phyloP scores from a whole-genome alignment of 2,329 filamentous ascomycete genomes.

The Aspergillus carbonarius region DNA sequence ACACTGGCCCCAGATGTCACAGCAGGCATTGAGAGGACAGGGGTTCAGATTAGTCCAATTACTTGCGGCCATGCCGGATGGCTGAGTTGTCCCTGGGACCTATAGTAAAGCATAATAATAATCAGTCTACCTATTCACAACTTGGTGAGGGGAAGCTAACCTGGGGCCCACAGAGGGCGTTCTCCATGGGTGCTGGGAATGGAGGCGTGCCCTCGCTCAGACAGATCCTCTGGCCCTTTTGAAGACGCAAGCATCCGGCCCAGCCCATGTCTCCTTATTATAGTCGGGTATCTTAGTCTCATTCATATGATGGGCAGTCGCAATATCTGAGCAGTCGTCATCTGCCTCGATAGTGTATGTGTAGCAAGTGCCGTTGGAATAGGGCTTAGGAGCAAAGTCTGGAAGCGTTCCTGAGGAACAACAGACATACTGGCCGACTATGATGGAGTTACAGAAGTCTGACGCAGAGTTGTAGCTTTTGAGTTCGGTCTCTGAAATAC shows the following conservation, averaged over 20 bases:
- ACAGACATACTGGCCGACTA: constrained; percentile 12
- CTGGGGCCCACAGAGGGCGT: constrained; percentile 50
- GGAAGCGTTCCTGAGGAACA: constrained; percentile 14
- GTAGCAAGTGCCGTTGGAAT: constrained; percentile 40
- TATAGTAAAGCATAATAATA: too few relatives aligned
- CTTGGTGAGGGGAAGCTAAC: constrained; percentile 11
- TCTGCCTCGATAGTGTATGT: constrained; percentile 31
- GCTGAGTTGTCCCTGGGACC: too few relatives aligned
- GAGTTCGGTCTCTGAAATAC: not conserved
- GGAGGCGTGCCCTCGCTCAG: constrained; percentile 43
- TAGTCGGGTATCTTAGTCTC: constrained; percentile 24
- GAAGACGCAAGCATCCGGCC: constrained; percentile 41
- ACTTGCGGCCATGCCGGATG: constrained; percentile 27
- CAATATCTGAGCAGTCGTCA: not conserved
- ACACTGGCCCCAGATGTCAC: constrained; percentile 48
- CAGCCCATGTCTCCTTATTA: constrained; percentile 50
- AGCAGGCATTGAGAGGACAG: constrained; percentile 48
- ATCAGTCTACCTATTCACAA: too few relatives aligned
- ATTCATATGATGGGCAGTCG: constrained; percentile 26
- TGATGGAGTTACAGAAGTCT: not conserved
- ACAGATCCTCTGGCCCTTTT: constrained; percentile 37
- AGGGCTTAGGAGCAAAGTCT: constrained; percentile 32
- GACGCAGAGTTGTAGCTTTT: not conserved
- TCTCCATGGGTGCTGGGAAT: constrained; percentile 38
- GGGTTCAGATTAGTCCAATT: constrained; percentile 44